Percentiles rank a stretch among this genome's conserved stretches.
These are phyloP conservation scores for Cajanus cajan DNA, from an alignment of 306 rosid species.

Conservation along the genomic window DNA sequence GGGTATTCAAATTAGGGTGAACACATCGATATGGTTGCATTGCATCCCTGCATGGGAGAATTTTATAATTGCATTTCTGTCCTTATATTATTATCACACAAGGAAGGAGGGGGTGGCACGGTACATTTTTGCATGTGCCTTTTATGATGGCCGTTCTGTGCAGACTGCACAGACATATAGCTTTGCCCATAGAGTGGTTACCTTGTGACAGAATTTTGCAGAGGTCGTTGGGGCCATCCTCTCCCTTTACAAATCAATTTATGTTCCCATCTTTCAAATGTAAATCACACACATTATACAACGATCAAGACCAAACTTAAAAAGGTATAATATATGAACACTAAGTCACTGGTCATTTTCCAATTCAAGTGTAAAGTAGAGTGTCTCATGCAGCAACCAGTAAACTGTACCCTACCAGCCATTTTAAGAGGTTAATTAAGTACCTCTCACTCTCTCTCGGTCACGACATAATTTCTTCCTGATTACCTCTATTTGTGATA, in stretches of 20 bases:
- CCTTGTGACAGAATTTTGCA: slow-evolving; percentile 14
- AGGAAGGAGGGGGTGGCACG: neutral
- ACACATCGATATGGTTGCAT: neutral
- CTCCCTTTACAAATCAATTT: neutral
- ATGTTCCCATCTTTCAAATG: neutral
- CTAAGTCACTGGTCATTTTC: neutral
- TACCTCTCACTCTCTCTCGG: neutral
- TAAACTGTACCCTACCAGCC: neutral
- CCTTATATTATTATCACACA: neutral
- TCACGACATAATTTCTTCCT: neutral
- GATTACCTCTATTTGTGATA: neutral
- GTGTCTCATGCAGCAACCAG: neutral
- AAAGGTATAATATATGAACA: neutral
- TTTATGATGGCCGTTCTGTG: slow-evolving; percentile 25
- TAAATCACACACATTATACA: neutral
- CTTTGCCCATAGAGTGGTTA: slow-evolving; percentile 6
- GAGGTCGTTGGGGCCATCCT: slow-evolving; percentile 29
- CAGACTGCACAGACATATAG: neutral
- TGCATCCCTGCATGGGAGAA: slow-evolving; percentile 19
- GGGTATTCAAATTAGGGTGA: neutral
- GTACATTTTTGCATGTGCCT: slow-evolving; percentile 31
- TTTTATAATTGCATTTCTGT: slow-evolving; percentile 15
- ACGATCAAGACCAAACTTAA: neutral
- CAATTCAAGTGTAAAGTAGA: neutral
- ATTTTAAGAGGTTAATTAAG: neutral